Conservation (phyloP, 148 eudicot species). For the Salicornia ramosissima region DNA sequence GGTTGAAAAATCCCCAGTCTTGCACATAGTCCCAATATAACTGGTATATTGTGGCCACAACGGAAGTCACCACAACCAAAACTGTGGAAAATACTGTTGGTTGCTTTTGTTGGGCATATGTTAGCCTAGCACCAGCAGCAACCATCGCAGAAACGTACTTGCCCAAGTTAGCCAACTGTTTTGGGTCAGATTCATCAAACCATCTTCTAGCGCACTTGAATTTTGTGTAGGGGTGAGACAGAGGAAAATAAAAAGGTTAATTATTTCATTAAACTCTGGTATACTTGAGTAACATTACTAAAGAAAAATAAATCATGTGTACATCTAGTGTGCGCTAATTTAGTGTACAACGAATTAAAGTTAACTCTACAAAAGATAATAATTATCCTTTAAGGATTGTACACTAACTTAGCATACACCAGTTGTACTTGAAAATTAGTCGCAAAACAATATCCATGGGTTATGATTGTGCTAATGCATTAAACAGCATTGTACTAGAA, state of each 20-base stretch:
- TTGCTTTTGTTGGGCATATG: slow-evolving; percentile 50
- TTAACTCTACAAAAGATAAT: too few relatives aligned
- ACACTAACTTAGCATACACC: too few relatives aligned
- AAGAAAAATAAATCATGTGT: too few relatives aligned
- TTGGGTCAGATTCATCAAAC: slow-evolving; percentile 58
- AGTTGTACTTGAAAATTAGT: too few relatives aligned
- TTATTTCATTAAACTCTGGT: not conserved
- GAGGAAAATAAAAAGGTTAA: not conserved
- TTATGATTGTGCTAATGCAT: not conserved
- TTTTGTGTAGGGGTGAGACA: not conserved
- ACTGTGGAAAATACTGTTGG: slow-evolving; percentile 46
- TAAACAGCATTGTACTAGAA: not conserved
- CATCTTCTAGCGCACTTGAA: slow-evolving; percentile 87
- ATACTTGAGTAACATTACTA: too few relatives aligned
- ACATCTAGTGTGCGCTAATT: too few relatives aligned
- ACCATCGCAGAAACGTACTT: slow-evolving; percentile 97
- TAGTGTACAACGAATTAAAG: too few relatives aligned
- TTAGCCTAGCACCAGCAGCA: slow-evolving; percentile 88
- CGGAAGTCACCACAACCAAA: slow-evolving; percentile 67
- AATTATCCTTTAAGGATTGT: too few relatives aligned
- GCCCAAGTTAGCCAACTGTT: slow-evolving; percentile 78
- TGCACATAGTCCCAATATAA: slow-evolving; percentile 95
- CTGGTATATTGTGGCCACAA: slow-evolving; percentile 75
- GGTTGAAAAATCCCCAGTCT: slow-evolving; percentile 86
- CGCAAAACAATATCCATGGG: not conserved